Evolutionary conservation across 495 filamentous ascomycete genomes (phyloP).

Genomic region (Rhypophila decipiens): DNA sequence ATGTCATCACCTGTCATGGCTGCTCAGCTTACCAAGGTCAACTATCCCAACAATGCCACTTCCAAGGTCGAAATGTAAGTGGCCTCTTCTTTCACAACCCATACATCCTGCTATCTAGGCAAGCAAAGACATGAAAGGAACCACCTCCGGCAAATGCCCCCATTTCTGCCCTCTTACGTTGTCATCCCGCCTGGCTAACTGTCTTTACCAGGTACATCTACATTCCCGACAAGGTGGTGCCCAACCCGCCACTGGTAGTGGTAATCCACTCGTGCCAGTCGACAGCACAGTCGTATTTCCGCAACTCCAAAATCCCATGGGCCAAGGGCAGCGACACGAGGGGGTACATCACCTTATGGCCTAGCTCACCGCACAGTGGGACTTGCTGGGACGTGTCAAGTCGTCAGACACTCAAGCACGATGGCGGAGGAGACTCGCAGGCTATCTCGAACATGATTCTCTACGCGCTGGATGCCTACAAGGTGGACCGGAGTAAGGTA

Average conservation of each 20-base stretch:
- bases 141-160: too few relatives aligned
- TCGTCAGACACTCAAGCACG: constrained; percentile 28
- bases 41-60: constrained; percentile 35
- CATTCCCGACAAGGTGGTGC: constrained; percentile 45
- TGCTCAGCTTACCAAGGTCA: constrained; percentile 30
- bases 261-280: constrained; percentile 54
- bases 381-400: constrained; percentile 57
- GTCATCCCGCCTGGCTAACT: background rate
- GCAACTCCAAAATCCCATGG: constrained; percentile 43
- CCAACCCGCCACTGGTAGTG: constrained; percentile 47
- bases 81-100: background rate
- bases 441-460: constrained; percentile 40
- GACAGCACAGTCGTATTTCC: constrained; percentile 46
- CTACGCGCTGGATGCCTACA: constrained; percentile 28
- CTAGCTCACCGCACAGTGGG: constrained; percentile 37
- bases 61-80: constrained; percentile 32
- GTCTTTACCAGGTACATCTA: constrained; percentile 37
- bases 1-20: background rate
- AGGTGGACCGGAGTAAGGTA: constrained; percentile 24
- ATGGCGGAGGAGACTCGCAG: constrained; percentile 33
- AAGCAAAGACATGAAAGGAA: too few relatives aligned
- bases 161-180: background rate
- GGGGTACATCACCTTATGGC: constrained; percentile 53
- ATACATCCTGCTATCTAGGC: background rate
- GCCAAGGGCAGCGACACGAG: constrained; percentile 43